Conservation (phyloP, 139 green algal genomes). For the Auxenochlorella protothecoides region DNA sequence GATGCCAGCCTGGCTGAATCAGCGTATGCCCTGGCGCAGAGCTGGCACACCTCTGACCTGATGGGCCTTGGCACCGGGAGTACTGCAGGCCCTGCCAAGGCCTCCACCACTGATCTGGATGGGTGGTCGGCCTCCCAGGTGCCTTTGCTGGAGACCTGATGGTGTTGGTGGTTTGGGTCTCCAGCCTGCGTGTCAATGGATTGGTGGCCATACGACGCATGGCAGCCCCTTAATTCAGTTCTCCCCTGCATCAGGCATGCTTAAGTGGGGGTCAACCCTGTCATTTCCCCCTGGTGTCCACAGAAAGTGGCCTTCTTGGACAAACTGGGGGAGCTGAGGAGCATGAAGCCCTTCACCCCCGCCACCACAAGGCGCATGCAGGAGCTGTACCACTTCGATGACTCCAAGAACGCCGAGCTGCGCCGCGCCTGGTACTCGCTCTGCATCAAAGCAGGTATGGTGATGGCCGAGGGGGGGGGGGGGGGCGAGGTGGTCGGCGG, state of each 20-base stretch:
- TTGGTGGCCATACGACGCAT: not conserved
- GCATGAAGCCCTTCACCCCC: slow-evolving; percentile 22
- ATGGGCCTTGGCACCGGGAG: slow-evolving; percentile 43
- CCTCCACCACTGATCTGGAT: slow-evolving; percentile 34
- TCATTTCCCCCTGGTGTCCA: not conserved
- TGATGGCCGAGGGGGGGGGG: not conserved
- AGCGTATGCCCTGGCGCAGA: slow-evolving; percentile 51
- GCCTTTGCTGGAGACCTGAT: not conserved
- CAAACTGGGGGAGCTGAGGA: slow-evolving; percentile 44
- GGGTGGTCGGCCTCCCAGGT: slow-evolving; percentile 48
- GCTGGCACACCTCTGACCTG: slow-evolving; percentile 30
- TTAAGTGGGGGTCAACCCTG: too few relatives aligned
- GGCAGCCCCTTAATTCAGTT: too few relatives aligned
- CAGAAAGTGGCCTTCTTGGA: slow-evolving; percentile 59
- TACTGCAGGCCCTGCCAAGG: slow-evolving; percentile 11
- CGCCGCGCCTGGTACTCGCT: slow-evolving; percentile 44
- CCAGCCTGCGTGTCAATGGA: not conserved
- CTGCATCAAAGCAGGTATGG: slow-evolving; percentile 40
- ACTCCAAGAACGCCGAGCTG: slow-evolving; percentile 62
- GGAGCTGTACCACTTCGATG: slow-evolving; percentile 50
- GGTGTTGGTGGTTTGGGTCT: too few relatives aligned
- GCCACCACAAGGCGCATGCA: slow-evolving; percentile 35
- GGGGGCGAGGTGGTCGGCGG: not conserved
- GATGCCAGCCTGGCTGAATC: slow-evolving; percentile 44
- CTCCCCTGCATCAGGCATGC: too few relatives aligned